Percentiles rank a stretch among this genome's conserved stretches.
These are phyloP conservation scores for Lentinula guzmanii DNA, from an alignment of 768 basidiomycete species.

Conservation along the genomic window DNA sequence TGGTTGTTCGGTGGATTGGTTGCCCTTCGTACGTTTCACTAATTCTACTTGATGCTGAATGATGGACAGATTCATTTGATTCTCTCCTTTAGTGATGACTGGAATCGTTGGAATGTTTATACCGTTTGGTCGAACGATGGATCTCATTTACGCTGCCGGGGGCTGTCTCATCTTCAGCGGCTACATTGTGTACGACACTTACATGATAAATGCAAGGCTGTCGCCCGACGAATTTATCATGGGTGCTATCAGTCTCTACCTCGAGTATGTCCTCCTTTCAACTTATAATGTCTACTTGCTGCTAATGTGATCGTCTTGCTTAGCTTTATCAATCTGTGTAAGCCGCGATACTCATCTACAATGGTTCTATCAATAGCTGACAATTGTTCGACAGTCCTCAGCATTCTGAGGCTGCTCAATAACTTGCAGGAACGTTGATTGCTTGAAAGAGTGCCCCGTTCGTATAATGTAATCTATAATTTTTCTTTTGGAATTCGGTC, in stretches of 20 bases:
- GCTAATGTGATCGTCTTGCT: conserved; percentile 10
- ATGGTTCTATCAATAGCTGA: neutral
- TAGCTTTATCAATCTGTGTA: conserved; percentile 86
- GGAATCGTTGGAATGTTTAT: conserved; percentile 81
- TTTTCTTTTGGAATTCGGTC: too few relatives aligned
- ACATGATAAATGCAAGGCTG: conserved; percentile 78
- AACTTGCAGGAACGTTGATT: conserved; percentile 42
- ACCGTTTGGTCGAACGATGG: conserved; percentile 77
- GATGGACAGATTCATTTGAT: neutral
- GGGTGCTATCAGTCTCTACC: conserved; percentile 88
- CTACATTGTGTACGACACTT: conserved; percentile 90
- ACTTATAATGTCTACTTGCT: conserved; percentile 9
- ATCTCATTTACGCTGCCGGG: conserved; percentile 73
- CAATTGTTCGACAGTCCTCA: conserved; percentile 51
- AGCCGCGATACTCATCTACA: conserved; percentile 20
- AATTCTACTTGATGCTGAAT: neutral
- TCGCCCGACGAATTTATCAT: conserved; percentile 93
- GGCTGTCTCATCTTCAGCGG: conserved; percentile 84
- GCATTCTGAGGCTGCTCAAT: conserved; percentile 78
- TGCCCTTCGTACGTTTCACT: conserved; percentile 53
- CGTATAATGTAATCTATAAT: neutral
- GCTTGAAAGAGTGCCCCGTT: neutral
- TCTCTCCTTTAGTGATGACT: conserved; percentile 52
- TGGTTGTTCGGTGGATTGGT: conserved; percentile 84
- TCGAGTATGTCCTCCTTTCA: conserved; percentile 59